Base-by-base conservation (phyloP, 192 early-diverging fungal genomes). In the Linnemannia hyalina region DNA sequence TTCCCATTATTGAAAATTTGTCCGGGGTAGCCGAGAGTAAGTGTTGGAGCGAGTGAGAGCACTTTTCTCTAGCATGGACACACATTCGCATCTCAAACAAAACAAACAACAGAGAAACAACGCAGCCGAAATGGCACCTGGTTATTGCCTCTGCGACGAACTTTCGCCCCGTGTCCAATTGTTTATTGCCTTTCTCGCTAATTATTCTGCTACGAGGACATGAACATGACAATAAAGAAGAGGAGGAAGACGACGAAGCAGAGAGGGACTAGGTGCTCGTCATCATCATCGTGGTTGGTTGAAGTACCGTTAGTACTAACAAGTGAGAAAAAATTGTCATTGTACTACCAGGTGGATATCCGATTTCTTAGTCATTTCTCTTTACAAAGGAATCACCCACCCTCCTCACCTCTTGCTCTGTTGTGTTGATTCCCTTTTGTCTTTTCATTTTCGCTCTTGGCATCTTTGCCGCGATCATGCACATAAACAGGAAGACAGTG, bases 381-480 rank as follows among this genome's bases (percentile, higher is more conserved):
- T 4, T 75, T 23, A 75, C 74, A 52, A 75, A 75, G 46, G 52
- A 75, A 57, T 54, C 42, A 55, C 29, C 74, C 74, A 55, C 74
- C 46, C 16, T 47, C 26, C 6, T n/a, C n/a, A n/a, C n/a, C n/a
- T n/a, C 11, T 16, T 16, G 4, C 52, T 15, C 0, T n/a, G 2
- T 15, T 23, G 5, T 52, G 0, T 46, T 32, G 18, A 2, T 47
- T 0, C 29, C 44, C 29, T 23, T 52, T 22, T 18, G 6, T 54
- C 49, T 3, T 73, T 32, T 32, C n/a, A 18, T 52, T 52, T 47
- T 41, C 4, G 13, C 52, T 16, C 46, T 44, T 29, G 42, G 42
- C 72, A 11, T 44, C 20, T 8, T 41, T 15, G 29, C 11, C 13
- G 13, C 29, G 60, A 32, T 26, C 9, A 5, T 65, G 60, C 15